Evolutionary conservation across 2,329 filamentous ascomycete genomes (phyloP).

Genomic region (Aspergillus floridensis): DNA sequence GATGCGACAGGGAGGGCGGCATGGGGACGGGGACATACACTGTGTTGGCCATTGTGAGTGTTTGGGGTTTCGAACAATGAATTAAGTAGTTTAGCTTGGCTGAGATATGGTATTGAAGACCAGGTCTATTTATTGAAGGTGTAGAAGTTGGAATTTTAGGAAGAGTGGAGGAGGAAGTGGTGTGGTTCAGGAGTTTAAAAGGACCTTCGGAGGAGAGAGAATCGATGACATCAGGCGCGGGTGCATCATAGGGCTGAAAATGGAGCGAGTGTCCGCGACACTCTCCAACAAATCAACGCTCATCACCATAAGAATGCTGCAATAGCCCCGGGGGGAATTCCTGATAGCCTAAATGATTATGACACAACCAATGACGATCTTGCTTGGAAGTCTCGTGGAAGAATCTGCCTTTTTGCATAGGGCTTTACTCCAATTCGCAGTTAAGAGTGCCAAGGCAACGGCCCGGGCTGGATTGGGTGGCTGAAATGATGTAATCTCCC

Average conservation of each 20-base stretch:
- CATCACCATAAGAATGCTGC: not conserved
- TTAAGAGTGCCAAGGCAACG: not conserved
- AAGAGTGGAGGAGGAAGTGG: not conserved
- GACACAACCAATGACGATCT: not conserved
- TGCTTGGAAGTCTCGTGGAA: not conserved
- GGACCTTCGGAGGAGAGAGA: not conserved
- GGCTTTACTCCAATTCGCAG: not conserved
- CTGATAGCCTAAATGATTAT: not conserved
- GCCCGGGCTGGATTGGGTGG: not conserved
- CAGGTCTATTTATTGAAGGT: not conserved
- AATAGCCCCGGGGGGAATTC: not conserved
- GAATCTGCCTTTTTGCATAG: not conserved
- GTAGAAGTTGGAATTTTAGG: no score
- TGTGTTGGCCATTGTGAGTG: not conserved
- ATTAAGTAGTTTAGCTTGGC: not conserved
- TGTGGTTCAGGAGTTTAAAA: not conserved
- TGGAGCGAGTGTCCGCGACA: not conserved
- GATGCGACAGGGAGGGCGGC: not conserved
- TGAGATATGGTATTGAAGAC: no score
- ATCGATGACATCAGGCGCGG: conserved; percentile 1
- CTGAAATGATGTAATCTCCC: not conserved
- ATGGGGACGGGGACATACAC: not conserved
- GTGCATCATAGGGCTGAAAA: conserved; percentile 5
- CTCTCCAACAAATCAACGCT: no score
- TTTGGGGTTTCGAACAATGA: no score